A percentile compares a stretch with the other conserved stretches of the same genome.
Evolutionary conservation across 2,329 filamentous ascomycete species (phyloP).

Genomic region (Arthrobotrys musiformis): DNA sequence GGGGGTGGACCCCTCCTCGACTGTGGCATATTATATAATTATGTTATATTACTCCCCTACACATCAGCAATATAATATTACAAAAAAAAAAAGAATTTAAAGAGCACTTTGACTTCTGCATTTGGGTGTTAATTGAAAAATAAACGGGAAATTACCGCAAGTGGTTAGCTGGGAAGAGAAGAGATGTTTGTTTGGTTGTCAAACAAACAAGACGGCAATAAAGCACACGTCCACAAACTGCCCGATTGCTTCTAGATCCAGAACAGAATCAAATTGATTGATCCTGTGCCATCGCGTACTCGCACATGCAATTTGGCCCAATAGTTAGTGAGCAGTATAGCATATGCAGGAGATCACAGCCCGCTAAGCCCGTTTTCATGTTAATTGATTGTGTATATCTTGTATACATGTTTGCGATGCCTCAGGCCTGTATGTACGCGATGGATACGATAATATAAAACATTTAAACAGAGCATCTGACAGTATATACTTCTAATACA

Average conservation of each 20-base stretch:
- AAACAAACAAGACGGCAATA: slow-evolving; percentile 38
- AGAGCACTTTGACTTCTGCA: slow-evolving; percentile 13
- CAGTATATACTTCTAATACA: no score
- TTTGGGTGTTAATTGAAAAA: slow-evolving; percentile 13
- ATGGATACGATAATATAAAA: no score
- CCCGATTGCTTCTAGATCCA: slow-evolving; percentile 15
- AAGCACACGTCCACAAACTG: slow-evolving; percentile 56
- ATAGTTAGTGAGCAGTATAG: no score
- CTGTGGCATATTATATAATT: slow-evolving; percentile 20
- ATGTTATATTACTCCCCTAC: no score
- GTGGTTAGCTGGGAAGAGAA: neutral
- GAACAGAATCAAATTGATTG: neutral
- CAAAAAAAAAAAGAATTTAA: neutral
- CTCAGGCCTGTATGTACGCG: no score
- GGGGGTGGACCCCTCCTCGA: slow-evolving; percentile 36
- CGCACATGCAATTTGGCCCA: no score
- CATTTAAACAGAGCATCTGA: no score
- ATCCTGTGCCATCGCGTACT: neutral
- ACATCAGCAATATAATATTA: no score
- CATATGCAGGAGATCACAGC: no score
- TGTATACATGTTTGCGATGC: no score
- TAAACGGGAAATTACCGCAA: slow-evolving; percentile 27
- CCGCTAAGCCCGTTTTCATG: no score
- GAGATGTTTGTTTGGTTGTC: slow-evolving; percentile 17
- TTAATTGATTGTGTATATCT: no score